Base-by-base conservation (phyloP, 208 protist species). In the Phytomonas sp. region DNA sequence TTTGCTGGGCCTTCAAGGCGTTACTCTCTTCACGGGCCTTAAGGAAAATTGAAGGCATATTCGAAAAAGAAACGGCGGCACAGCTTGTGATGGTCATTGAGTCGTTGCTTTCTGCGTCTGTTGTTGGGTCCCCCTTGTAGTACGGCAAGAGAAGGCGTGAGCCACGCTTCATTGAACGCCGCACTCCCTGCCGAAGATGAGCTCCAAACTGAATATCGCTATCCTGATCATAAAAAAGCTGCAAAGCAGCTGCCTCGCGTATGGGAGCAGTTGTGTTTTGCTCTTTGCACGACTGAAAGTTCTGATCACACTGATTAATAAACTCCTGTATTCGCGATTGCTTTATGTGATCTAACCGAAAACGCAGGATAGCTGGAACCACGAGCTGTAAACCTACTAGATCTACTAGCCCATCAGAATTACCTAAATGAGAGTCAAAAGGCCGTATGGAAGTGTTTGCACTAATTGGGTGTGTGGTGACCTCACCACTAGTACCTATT, bases 11-110 rank as follows among this genome's bases (percentile, higher is more conserved):
- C 37, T 65, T 65, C 12, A 60, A 32, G 34, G 66, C 62, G 40
- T 78, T 71, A 36, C 71, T 45, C 66, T 87, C 84, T 32, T 72
- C 70, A 49, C 73, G 70, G n/a, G 79, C 68, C 63, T 87, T 88
- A 2, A 87, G 77, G 62, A 90, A 90, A 67, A 93, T 73, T 30
- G 82, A 89, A 1, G 87, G 82, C 37, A 87, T 72, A 31, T 66
- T 34, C 49, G 85, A 80, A 67, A 83, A 93, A 45, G 80, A 73
- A 30, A 83, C 79, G 8, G 78, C 62, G 49, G 69, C 19, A 71
- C 70, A 83, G 30, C 73, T 73, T 45, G 42, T 26, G 3, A 69
- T 71, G 33, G 33, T 63, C 26, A 45, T 63, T 33, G 64, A 11
- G 61, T 33, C 66, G 63, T 36, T 34, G 37, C 45, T 14, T 2